Percentiles rank a stretch among this genome's conserved stretches.
Evolutionary conservation across 1,139 yeast species (phyloP).

Genomic region (Protomyces arabidopsidicola): DNA sequence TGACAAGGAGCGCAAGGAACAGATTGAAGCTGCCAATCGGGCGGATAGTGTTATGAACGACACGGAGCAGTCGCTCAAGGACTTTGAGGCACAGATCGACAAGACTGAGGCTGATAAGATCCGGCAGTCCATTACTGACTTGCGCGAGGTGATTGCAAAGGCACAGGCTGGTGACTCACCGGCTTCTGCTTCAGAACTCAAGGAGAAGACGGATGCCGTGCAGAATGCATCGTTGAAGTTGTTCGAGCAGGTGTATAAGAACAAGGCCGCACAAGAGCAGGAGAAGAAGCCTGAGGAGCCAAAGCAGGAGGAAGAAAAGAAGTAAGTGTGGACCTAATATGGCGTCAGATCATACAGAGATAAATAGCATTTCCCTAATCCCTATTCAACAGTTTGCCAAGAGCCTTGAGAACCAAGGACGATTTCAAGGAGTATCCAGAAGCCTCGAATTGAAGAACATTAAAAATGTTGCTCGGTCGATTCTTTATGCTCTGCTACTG

Average conservation of each 20-base stretch:
- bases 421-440: too few relatives aligned
- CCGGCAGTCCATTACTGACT: conserved; percentile 64
- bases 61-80: conserved; percentile 89
- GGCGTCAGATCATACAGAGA: conserved; percentile 29
- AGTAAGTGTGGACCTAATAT: background rate
- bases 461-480: too few relatives aligned
- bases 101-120: conserved; percentile 83
- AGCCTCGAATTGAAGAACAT: too few relatives aligned
- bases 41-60: conserved; percentile 96
- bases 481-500: too few relatives aligned
- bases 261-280: conserved; percentile 23
- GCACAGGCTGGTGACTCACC: conserved; percentile 83
- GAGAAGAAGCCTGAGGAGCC: conserved; percentile 18
- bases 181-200: conserved; percentile 75
- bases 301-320: conserved; percentile 32
- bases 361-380: conserved; percentile 18
- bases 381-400: background rate
- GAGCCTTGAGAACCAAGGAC: too few relatives aligned
- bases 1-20: conserved; percentile 90
- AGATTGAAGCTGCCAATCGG: conserved; percentile 92
- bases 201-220: conserved; percentile 90
- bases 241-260: conserved; percentile 94
- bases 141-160: conserved; percentile 88
- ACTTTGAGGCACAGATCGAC: conserved; percentile 89
- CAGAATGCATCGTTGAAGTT: conserved; percentile 88